Conservation (phyloP, 352 stramenopile species). For the Globisporangium cylindrosporum region DNA sequence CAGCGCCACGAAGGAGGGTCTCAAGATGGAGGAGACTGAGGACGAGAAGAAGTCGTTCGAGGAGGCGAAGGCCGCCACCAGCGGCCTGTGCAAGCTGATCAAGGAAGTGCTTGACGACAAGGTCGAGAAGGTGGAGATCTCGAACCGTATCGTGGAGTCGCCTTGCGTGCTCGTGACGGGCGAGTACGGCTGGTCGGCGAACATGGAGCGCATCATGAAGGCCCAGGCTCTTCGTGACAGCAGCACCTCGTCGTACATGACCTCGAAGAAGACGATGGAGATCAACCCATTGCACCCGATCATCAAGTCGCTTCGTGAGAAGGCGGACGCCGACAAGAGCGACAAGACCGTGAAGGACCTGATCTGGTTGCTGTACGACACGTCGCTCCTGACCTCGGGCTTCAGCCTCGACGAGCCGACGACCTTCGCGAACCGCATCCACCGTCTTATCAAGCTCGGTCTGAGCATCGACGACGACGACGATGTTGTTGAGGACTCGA, state of each 20-base stretch:
- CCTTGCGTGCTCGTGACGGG: constrained; percentile 98
- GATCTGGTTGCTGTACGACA: constrained; percentile 99
- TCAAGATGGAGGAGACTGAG: constrained; percentile 95
- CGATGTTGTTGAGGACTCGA: constrained; percentile 91
- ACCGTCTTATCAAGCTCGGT: constrained; percentile 99
- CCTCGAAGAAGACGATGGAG: constrained; percentile 99
- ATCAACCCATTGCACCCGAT: constrained; percentile 99
- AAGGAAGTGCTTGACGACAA: constrained; percentile 99
- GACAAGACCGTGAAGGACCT: constrained; percentile 99
- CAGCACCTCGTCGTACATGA: constrained; percentile 98
- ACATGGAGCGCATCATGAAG: constrained; percentile 99
- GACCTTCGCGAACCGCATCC: constrained; percentile 99
- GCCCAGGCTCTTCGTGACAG: constrained; percentile 98
- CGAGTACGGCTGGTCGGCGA: constrained; percentile 99
- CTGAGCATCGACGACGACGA: constrained; percentile 98
- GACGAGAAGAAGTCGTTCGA: constrained; percentile 99
- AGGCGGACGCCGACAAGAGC: constrained; percentile 97
- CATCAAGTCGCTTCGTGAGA: constrained; percentile 97
- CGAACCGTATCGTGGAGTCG: constrained; percentile 98
- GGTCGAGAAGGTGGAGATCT: constrained; percentile 99
- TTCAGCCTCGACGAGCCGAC: constrained; percentile 99
- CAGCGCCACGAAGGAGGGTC: constrained; percentile 96
- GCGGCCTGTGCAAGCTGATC: constrained; percentile 99
- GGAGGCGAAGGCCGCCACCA: constrained; percentile 97
- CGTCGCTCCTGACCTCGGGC: constrained; percentile 97